Conservation (phyloP, 257 asterid species). For the Petunia secreta region DNA sequence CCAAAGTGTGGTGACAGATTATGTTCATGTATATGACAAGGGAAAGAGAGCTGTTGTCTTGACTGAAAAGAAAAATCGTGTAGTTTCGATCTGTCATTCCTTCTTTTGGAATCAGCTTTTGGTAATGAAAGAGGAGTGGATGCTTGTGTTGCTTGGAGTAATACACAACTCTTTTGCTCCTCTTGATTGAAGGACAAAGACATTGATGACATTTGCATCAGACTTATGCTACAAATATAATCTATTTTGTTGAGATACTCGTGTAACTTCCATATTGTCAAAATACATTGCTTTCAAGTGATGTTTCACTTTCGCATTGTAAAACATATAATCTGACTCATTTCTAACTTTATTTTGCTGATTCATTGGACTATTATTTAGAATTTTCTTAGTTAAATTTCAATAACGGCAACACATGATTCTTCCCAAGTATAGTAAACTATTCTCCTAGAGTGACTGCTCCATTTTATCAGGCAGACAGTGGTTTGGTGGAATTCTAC, state of each 20-base stretch:
- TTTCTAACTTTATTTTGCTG: slow-evolving; percentile 17
- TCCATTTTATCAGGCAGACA: slow-evolving; percentile 19
- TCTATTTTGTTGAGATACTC: not conserved
- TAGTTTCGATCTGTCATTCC: not conserved
- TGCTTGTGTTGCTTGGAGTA: slow-evolving; percentile 14
- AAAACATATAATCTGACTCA: not conserved
- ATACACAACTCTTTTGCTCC: not conserved
- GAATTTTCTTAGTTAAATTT: slow-evolving; percentile 19
- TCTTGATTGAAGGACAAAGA: slow-evolving; percentile 22
- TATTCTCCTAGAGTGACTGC: not conserved
- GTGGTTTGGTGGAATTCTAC: slow-evolving; percentile 5
- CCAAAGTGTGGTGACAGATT: not conserved
- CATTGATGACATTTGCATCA: not conserved
- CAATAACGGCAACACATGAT: slow-evolving; percentile 32
- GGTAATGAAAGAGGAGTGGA: not conserved
- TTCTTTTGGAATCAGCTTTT: slow-evolving; percentile 24
- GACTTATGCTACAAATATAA: not conserved
- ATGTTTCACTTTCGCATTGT: not conserved
- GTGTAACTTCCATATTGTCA: not conserved
- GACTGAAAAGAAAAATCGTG: not conserved
- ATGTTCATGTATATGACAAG: not conserved
- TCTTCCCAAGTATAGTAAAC: not conserved
- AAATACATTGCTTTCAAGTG: slow-evolving; percentile 1
- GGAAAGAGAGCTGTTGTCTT: slow-evolving; percentile 22
- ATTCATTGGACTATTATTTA: not conserved